Conservation (phyloP, 2,329 filamentous ascomycete species). For the Fusarium nematophilum region DNA sequence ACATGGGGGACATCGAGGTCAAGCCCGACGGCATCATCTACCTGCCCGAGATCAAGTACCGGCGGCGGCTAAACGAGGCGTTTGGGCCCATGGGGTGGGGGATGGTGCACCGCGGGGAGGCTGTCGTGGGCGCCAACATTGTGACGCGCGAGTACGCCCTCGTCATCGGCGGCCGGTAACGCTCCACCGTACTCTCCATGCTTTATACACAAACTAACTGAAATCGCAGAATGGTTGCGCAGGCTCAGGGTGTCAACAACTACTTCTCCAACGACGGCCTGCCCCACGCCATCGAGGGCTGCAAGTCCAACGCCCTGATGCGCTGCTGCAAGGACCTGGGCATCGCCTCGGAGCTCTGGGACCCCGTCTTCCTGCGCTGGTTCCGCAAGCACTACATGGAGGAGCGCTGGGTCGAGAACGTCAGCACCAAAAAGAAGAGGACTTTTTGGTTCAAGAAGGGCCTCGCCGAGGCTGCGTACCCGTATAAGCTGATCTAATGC, state of each 20-base stretch:
- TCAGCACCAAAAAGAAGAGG: conserved; percentile 85
- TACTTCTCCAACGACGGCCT: conserved; percentile 93
- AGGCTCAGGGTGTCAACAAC: conserved; percentile 93
- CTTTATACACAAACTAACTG: background rate
- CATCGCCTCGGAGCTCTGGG: conserved; percentile 95
- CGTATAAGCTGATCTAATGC: conserved; percentile 58
- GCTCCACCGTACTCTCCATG: conserved; percentile 41
- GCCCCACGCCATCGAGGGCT: conserved; percentile 93
- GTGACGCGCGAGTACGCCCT: conserved; percentile 94
- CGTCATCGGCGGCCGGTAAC: conserved; percentile 86
- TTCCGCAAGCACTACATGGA: conserved; percentile 81
- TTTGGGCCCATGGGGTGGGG: conserved; percentile 98
- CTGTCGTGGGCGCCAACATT: conserved; percentile 82
- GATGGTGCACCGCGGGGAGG: conserved; percentile 86
- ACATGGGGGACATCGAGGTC: conserved; percentile 86
- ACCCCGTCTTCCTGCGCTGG: conserved; percentile 87
- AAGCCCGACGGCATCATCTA: conserved; percentile 98
- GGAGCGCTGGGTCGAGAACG: conserved; percentile 92
- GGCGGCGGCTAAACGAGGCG: conserved; percentile 86
- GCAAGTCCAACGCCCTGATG: conserved; percentile 97
- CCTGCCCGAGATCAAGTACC: conserved; percentile 97
- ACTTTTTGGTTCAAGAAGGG: conserved; percentile 86
- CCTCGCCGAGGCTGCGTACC: conserved; percentile 76
- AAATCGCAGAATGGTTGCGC: conserved; percentile 79
- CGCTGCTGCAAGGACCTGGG: conserved; percentile 98